Base-by-base conservation (phyloP, 495 filamentous ascomycete species). In the Echria macrotheca region DNA sequence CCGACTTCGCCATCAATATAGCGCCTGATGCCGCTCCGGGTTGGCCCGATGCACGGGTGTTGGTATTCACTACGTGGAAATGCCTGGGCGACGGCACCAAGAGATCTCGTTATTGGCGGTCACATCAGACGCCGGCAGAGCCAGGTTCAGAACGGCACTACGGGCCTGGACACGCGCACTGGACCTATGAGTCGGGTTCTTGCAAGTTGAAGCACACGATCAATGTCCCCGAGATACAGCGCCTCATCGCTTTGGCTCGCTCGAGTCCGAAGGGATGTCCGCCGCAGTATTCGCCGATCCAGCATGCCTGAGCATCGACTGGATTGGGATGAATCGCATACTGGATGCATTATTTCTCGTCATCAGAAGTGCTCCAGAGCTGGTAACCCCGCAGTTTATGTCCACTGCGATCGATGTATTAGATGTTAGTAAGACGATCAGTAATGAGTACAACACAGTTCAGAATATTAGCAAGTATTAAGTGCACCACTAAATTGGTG, bases 1-100 rank as follows among this genome's bases (percentile, higher is more conserved):
- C 47, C 37, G 47, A 50, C 47, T 50, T 15, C 15, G 28, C 47
- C 37, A 33, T 50, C 19, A 50, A 18, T 28, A 36, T 50, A 31
- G 37, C 43, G 14, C 39, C 47, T 33, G 47, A 50, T 36, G 17
- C 9, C 5, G 28, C 28, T 33, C 47, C 38, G 1, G 47, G 37
- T 24, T 9, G 47, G 25, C 39, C 47, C 47, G 18, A 50, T 9
- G 47, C 26, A 36, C 37, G 47, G 14, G 19, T 50, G 26, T 26
- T 50, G 25, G 47, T 43, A 18, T 43, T 50, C 22, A 43, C 37
- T 19, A 50, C 39, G 15, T 50, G 47, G 47, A 50, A 50, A 29
- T 26, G 37, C 18, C 21, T 50, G 23, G 47, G 47, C 28, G 28
- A 43, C n/a, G 25, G 38, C 29, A 8, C 18, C 22, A 10, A 15